Conservation (phyloP, 1,284 basidiomycete genomes). For the Malassezia obtusa region DNA sequence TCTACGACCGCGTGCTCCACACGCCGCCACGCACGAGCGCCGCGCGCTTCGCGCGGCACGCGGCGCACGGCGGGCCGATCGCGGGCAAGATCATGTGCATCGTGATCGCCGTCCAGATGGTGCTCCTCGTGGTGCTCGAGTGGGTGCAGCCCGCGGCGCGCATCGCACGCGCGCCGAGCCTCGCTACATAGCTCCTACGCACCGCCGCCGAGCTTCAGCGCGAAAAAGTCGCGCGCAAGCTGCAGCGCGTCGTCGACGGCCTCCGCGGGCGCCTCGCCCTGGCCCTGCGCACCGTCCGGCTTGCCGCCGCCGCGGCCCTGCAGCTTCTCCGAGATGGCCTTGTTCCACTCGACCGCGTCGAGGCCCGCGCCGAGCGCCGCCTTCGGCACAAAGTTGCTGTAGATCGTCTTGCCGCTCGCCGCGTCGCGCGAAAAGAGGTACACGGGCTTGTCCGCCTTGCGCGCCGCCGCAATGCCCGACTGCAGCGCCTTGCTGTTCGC, state of each 20-base stretch:
- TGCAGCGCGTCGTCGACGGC: conserved; percentile 35
- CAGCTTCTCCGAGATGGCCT: conserved; percentile 29
- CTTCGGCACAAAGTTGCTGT: conserved; percentile 71
- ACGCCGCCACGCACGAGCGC: conserved; percentile 17
- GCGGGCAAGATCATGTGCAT: conserved; percentile 68
- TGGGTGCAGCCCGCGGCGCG: conserved; percentile 63
- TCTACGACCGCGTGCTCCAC: conserved; percentile 64
- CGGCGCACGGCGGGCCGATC: conserved; percentile 55
- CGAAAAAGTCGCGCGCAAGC: conserved; percentile 22
- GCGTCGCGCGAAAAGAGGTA: conserved; percentile 76
- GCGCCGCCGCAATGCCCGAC: conserved; percentile 63
- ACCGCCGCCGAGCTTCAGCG: conserved; percentile 10
- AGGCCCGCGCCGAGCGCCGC: conserved; percentile 29
- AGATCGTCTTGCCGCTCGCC: conserved; percentile 60
- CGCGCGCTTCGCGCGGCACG: conserved; percentile 22
- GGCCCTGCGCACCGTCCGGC: conserved; percentile 39
- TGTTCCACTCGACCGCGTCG: conserved; percentile 41
- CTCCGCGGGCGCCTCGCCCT: conserved; percentile 36
- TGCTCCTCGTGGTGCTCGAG: conserved; percentile 67
- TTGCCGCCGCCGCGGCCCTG: conserved; percentile 44
- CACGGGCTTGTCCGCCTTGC: conserved; percentile 68
- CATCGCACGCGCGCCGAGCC: conserved; percentile 48
- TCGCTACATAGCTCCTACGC: not conserved
- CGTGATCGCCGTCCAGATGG: conserved; percentile 67
- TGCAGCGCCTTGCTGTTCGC: conserved; percentile 56